These are phyloP conservation scores for Penicillium sp. DNA, from an alignment of 2,329 filamentous ascomycete species.

Conservation along the genomic window DNA sequence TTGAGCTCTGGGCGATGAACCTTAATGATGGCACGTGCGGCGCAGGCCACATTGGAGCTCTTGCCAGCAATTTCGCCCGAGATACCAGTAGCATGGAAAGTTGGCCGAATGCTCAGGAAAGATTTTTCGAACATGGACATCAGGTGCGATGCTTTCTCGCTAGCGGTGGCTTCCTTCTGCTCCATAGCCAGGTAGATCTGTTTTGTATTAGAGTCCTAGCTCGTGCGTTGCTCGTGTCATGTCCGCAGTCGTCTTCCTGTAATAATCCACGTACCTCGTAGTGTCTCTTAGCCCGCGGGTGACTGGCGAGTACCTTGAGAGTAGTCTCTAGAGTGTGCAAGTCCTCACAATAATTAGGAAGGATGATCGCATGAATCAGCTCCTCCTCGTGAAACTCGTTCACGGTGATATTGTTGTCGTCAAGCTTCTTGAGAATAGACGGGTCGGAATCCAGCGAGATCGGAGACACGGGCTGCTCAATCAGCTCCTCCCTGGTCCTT, in stretches of 20 bases:
- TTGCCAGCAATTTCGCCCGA: conserved; percentile 72
- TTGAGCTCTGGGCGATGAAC: conserved; percentile 27
- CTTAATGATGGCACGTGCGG: conserved; percentile 50
- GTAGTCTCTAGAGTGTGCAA: conserved; percentile 69
- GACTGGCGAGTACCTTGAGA: conserved; percentile 68
- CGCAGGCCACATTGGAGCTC: conserved; percentile 74
- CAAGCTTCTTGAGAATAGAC: conserved; percentile 30
- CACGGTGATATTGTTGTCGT: conserved; percentile 54
- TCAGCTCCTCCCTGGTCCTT: conserved; percentile 6
- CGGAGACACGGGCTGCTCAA: conserved; percentile 18
- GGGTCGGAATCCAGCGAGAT: conserved; percentile 13
- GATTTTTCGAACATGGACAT: conserved; percentile 66
- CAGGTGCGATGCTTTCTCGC: conserved; percentile 64
- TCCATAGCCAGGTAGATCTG: conserved; percentile 76
- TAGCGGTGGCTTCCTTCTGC: conserved; percentile 64
- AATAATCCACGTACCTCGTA: conserved; percentile 65
- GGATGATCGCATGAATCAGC: conserved; percentile 67
- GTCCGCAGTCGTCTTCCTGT: not conserved
- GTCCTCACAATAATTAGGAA: conserved; percentile 77
- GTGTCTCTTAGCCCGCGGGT: conserved; percentile 63
- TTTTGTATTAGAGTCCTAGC: conserved; percentile 5
- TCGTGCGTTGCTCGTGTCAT: not conserved
- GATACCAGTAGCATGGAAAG: conserved; percentile 67
- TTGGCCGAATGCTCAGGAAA: conserved; percentile 69
- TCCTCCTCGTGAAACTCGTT: conserved; percentile 53